Conservation (phyloP, 2,329 filamentous ascomycete species). For the Podosphaera fusca region DNA sequence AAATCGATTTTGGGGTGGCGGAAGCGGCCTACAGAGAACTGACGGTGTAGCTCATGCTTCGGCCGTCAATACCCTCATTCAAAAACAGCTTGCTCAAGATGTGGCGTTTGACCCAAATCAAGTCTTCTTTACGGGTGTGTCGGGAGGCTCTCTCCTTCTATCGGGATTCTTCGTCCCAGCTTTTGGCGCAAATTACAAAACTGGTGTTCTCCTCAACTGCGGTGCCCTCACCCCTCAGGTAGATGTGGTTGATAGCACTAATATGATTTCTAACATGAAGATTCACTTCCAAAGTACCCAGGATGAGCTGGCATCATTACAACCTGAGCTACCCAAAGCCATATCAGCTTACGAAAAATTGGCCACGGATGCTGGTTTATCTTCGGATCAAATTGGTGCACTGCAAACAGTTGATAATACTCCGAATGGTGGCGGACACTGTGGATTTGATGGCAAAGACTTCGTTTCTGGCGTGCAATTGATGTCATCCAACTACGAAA, state of each 20-base stretch:
- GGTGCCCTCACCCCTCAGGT: constrained; percentile 31
- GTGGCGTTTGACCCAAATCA: constrained; percentile 28
- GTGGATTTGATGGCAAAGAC: constrained; percentile 29
- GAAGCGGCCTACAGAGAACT: constrained; percentile 25
- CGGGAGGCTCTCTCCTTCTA: constrained; percentile 29
- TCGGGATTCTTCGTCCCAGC: constrained; percentile 34
- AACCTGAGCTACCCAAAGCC: constrained; percentile 26
- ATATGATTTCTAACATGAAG: constrained; percentile 22
- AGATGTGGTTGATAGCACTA: constrained; percentile 20
- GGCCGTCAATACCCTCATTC: constrained; percentile 29
- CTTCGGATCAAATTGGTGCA: constrained; percentile 21
- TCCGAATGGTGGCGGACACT: constrained; percentile 32
- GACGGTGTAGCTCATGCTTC: constrained; percentile 32
- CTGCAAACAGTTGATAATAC: constrained; percentile 34
- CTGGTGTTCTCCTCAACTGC: constrained; percentile 31
- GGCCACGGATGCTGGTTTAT: constrained; percentile 22
- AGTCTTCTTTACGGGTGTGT: constrained; percentile 34
- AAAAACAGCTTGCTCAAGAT: constrained; percentile 25
- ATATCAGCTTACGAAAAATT: constrained; percentile 27
- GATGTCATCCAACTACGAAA: constrained; percentile 28
- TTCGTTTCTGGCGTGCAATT: constrained; percentile 34
- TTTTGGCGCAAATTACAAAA: constrained; percentile 16
- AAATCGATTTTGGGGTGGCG: constrained; percentile 35
- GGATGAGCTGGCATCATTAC: constrained; percentile 25
- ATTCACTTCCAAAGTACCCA: constrained; percentile 34